phyloP scores from a whole-genome alignment of 306 rosid species.

The Vachellia collinsii region DNA sequence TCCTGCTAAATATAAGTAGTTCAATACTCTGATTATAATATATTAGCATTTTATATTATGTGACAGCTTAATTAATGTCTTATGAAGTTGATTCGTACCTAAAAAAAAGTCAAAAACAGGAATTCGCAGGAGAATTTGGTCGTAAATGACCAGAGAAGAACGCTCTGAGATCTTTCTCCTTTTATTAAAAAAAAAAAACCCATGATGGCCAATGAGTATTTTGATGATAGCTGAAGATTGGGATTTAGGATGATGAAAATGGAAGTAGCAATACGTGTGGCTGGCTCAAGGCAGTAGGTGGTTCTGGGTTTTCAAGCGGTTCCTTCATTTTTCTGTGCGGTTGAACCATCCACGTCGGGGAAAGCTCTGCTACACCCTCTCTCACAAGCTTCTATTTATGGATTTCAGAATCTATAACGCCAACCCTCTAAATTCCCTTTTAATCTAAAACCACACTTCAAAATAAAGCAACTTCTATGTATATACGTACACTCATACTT shows the following conservation, averaged over 20 bases:
- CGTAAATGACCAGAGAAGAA: not conserved
- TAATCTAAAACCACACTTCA: not conserved
- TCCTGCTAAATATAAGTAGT: no score
- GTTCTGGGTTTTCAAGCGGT: not conserved
- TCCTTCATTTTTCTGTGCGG: constrained; percentile 8
- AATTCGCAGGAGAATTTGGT: not conserved
- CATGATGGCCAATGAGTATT: not conserved
- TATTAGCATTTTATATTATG: no score
- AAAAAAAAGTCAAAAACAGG: not conserved
- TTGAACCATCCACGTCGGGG: constrained; percentile 43
- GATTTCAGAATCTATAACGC: not conserved
- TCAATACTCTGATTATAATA: no score
- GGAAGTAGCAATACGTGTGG: not conserved
- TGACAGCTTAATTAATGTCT: no score
- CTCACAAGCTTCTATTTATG: not conserved
- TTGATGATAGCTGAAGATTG: not conserved
- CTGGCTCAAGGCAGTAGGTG: not conserved
- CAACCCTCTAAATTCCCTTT: not conserved
- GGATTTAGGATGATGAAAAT: not conserved
- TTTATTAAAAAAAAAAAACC: no score
- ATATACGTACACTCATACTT: not conserved
- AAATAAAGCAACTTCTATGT: not conserved
- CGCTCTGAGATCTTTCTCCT: not conserved
- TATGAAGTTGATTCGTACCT: not conserved
- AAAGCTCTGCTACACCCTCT: constrained; percentile 36